phyloP scores from a whole-genome alignment of 1,284 basidiomycete species.

The Puccinia novopanici region DNA sequence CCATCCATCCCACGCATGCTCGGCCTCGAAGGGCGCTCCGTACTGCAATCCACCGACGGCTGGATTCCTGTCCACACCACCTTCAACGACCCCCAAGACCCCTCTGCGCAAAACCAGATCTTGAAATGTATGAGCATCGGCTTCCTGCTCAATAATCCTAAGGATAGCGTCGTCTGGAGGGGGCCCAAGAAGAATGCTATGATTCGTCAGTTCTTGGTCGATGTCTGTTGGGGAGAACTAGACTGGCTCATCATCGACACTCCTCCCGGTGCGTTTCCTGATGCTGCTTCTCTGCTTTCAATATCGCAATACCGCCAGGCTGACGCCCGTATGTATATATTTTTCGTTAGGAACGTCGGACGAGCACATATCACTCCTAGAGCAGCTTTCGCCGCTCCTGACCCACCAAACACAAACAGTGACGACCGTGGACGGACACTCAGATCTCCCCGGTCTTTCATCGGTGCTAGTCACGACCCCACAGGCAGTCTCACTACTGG shows the following conservation, averaged over 20 bases:
- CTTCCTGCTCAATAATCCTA: slow-evolving; percentile 83
- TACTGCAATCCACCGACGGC: slow-evolving; percentile 89
- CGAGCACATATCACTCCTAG: slow-evolving; percentile 92
- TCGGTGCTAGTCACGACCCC: slow-evolving; percentile 94
- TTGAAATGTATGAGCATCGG: slow-evolving; percentile 96
- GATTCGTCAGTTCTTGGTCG: slow-evolving; percentile 95
- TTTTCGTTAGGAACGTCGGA: slow-evolving; percentile 76
- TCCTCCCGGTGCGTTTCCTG: slow-evolving; percentile 74
- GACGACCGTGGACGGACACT: background rate
- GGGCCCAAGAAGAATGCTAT: slow-evolving; percentile 99
- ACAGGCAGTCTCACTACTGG: slow-evolving; percentile 91
- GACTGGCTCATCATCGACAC: slow-evolving; percentile 98
- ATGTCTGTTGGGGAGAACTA: slow-evolving; percentile 92
- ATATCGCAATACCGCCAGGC: background rate
- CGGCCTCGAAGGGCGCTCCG: slow-evolving; percentile 77
- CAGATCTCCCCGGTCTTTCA: slow-evolving; percentile 61
- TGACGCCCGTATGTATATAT: background rate
- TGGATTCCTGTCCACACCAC: slow-evolving; percentile 90
- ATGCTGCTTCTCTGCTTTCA: background rate
- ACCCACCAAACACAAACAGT: slow-evolving; percentile 23
- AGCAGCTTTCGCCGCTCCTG: slow-evolving; percentile 74
- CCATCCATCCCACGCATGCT: slow-evolving; percentile 97
- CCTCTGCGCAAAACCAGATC: slow-evolving; percentile 58
- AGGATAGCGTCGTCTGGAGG: slow-evolving; percentile 94
- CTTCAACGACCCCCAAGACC: slow-evolving; percentile 48